A percentile compares a stretch with the other conserved stretches of the same genome.
phyloP scores from a whole-genome alignment of 441 rosid species.

The Populus hybrid region DNA sequence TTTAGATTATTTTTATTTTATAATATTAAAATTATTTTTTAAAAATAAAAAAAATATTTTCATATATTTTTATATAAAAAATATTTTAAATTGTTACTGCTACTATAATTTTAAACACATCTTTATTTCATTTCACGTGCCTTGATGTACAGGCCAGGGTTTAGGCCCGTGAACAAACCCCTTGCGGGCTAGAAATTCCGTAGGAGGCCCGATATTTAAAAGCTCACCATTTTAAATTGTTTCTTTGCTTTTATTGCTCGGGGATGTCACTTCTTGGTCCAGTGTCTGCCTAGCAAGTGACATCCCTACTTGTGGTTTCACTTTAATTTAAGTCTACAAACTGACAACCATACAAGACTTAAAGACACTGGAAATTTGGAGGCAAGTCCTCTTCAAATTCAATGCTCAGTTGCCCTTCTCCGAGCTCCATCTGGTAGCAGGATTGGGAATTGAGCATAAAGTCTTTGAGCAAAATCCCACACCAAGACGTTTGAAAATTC shows the following conservation, averaged over 20 bases:
- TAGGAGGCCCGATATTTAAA: not conserved
- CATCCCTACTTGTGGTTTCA: not conserved
- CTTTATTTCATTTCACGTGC: not conserved
- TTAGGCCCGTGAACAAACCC: not conserved
- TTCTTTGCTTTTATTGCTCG: not conserved
- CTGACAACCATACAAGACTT: not conserved
- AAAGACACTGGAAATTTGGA: not conserved
- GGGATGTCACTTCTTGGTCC: not conserved
- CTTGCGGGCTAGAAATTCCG: not conserved
- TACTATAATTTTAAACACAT: too few relatives aligned
- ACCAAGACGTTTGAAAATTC: not conserved
- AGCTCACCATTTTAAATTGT: too few relatives aligned
- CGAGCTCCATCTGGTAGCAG: not conserved
- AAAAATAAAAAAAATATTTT: too few relatives aligned
- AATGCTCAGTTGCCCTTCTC: not conserved
- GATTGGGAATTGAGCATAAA: not conserved
- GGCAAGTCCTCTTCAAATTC: not conserved
- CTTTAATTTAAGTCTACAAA: not conserved
- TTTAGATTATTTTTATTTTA: accelerated
- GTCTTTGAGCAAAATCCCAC: not conserved
- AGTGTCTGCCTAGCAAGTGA: not conserved
- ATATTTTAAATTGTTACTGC: too few relatives aligned
- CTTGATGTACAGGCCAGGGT: not conserved
- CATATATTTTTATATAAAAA: too few relatives aligned
- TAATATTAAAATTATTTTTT: too few relatives aligned